These are phyloP conservation scores for Sugiyamaella floridensis DNA, from an alignment of 805 yeast genomes.

Conservation along the genomic window DNA sequence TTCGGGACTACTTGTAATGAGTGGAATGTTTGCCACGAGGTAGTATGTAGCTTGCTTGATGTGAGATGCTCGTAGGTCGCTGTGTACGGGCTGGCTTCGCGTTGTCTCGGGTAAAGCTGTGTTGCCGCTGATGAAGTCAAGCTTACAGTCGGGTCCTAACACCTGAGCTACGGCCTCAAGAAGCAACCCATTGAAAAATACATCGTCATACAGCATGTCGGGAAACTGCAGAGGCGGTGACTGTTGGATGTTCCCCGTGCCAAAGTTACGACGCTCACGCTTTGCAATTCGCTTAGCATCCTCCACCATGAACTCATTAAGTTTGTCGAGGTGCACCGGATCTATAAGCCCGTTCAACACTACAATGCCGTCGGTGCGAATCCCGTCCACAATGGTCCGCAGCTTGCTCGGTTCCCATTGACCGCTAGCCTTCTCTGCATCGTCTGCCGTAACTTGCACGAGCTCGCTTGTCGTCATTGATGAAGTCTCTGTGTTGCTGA, in stretches of 20 bases:
- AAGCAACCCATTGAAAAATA: conserved; percentile 13
- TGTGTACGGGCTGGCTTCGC: conserved; percentile 17
- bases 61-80: conserved; percentile 7
- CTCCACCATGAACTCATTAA: conserved; percentile 12
- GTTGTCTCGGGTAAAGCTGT: conserved; percentile 11
- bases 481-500: too few relatives aligned
- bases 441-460: conserved; percentile 3
- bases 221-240: conserved; percentile 12
- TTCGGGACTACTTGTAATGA: conserved; percentile 10
- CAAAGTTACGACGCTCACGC: conserved; percentile 11
- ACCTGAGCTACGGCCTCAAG: conserved; percentile 9
- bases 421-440: conserved; percentile 7
- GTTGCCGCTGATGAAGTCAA: conserved; percentile 14
- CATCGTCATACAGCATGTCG: conserved; percentile 10
- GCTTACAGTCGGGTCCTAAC: conserved; percentile 15
- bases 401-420: conserved; percentile 11
- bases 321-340: conserved; percentile 10
- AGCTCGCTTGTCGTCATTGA: not conserved
- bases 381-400: conserved; percentile 10
- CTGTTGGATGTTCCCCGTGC: conserved; percentile 18
- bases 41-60: conserved; percentile 6
- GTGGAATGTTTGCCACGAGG: conserved; percentile 14
- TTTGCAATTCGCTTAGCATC: conserved; percentile 8
- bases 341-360: conserved; percentile 13
- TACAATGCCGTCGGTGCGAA: conserved; percentile 11